A percentile compares a stretch with the other conserved stretches of the same genome.
Evolutionary conservation across 257 asterid species (phyloP).

Genomic region (Nicotiana noctiflora): DNA sequence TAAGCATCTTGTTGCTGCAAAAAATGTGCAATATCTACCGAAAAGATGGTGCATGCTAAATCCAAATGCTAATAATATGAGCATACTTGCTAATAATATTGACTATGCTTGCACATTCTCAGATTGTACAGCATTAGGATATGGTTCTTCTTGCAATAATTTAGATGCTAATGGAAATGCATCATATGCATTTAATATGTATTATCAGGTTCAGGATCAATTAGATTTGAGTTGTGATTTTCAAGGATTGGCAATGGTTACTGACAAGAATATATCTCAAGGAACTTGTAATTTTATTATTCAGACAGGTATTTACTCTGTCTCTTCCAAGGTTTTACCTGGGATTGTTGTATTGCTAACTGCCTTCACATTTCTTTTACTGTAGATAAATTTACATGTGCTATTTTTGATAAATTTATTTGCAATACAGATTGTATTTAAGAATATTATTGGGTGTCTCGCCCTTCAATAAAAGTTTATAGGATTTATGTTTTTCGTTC

Average conservation of each 20-base stretch:
- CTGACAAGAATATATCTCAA: constrained; percentile 33
- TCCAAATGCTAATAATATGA: constrained; percentile 27
- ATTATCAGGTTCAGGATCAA: constrained; percentile 32
- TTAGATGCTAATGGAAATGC: constrained; percentile 32
- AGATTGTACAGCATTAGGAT: constrained; percentile 36
- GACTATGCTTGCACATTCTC: constrained; percentile 34
- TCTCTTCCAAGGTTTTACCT: constrained; percentile 19
- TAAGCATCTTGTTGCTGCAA: constrained; percentile 26
- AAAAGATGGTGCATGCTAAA: constrained; percentile 34
- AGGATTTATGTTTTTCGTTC: not conserved
- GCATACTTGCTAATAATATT: constrained; percentile 28
- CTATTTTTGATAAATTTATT: not conserved
- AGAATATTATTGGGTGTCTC: not conserved
- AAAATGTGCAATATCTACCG: constrained; percentile 26
- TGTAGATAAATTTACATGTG: constrained; percentile 3
- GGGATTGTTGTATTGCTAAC: constrained; percentile 1
- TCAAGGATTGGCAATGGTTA: constrained; percentile 33
- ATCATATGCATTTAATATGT: constrained; percentile 37
- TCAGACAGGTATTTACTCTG: constrained; percentile 21
- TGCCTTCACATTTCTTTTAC: not conserved
- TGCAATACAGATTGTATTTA: not conserved
- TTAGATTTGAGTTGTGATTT: constrained; percentile 28
- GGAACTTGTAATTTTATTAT: constrained; percentile 34
- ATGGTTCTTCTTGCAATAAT: constrained; percentile 39
- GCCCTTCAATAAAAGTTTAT: not conserved